Evolutionary conservation across 345 rosid species (phyloP).

Genomic region (Pistacia atlantica): DNA sequence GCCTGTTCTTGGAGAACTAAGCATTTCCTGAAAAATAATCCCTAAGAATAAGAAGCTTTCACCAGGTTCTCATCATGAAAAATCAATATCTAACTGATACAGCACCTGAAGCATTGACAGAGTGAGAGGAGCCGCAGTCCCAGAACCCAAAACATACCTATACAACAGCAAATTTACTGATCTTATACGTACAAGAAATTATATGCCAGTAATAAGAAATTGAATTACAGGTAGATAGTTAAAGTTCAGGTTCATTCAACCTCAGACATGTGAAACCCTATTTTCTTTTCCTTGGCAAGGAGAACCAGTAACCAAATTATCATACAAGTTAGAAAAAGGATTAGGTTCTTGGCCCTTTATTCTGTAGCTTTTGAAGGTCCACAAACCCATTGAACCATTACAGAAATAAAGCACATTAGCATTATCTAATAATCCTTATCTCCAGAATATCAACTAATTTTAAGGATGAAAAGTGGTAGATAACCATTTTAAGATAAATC

Average conservation of each 20-base stretch:
- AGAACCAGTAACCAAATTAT: neutral
- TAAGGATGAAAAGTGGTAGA: neutral
- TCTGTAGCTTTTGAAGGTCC: neutral
- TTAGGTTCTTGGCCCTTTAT: neutral
- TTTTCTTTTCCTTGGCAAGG: neutral
- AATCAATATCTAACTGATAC: slow-evolving; percentile 24
- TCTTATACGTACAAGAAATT: slow-evolving; percentile 2
- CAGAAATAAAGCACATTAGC: neutral
- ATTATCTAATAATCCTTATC: slow-evolving; percentile 1
- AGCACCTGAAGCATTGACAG: slow-evolving; percentile 95
- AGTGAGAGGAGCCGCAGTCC: slow-evolving; percentile 96
- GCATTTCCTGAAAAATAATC: slow-evolving; percentile 77
- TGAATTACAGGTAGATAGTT: neutral
- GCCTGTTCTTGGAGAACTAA: slow-evolving; percentile 75
- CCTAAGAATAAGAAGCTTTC: slow-evolving; percentile 29
- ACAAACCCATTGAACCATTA: slow-evolving; percentile 5
- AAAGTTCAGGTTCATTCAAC: neutral
- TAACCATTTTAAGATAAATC: neutral
- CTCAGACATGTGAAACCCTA: neutral
- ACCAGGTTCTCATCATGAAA: slow-evolving; percentile 17
- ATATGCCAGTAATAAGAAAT: slow-evolving; percentile 14
- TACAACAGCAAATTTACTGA: slow-evolving; percentile 28
- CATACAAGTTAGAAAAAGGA: neutral
- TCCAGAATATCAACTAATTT: neutral
- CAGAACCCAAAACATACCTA: slow-evolving; percentile 97